phyloP scores from a whole-genome alignment of 768 basidiomycete genomes.

The Suillus fuscotomentosus region DNA sequence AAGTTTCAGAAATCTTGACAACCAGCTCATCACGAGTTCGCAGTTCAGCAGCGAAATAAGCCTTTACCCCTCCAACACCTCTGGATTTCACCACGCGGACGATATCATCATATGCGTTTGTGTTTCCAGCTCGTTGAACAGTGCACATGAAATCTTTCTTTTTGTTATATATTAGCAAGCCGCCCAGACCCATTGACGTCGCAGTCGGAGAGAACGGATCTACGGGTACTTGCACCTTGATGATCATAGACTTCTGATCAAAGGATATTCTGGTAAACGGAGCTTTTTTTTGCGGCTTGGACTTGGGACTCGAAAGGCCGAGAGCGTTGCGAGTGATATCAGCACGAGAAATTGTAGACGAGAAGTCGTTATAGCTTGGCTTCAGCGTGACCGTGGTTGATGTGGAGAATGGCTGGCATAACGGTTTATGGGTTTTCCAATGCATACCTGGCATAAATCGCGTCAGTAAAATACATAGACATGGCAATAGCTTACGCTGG shows the following conservation, averaged over 20 bases:
- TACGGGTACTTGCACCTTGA: slow-evolving; percentile 55
- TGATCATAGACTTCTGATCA: slow-evolving; percentile 41
- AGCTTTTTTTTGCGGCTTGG: slow-evolving; percentile 18
- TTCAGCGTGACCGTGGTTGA: slow-evolving; percentile 45
- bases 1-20: slow-evolving; percentile 48
- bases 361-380: slow-evolving; percentile 35
- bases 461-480: neutral
- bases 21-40: slow-evolving; percentile 44
- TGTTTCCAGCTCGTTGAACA: slow-evolving; percentile 32
- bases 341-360: slow-evolving; percentile 22
- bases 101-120: slow-evolving; percentile 40
- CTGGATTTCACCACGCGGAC: slow-evolving; percentile 37
- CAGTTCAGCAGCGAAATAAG: slow-evolving; percentile 55
- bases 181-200: slow-evolving; percentile 14
- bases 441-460: slow-evolving; percentile 34
- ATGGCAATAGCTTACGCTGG: slow-evolving; percentile 41
- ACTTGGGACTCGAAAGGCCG: slow-evolving; percentile 25
- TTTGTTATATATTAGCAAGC: slow-evolving; percentile 49
- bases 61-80: slow-evolving; percentile 45
- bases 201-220: slow-evolving; percentile 1
- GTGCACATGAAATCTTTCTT: slow-evolving; percentile 52
- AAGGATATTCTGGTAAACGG: slow-evolving; percentile 20
- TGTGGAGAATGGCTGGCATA: slow-evolving; percentile 44
- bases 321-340: slow-evolving; percentile 28
- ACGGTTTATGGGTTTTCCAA: slow-evolving; percentile 49